A percentile compares a stretch with the other conserved stretches of the same genome.
Evolutionary conservation across 2,329 filamentous ascomycete genomes (phyloP).

Genomic region (Ophiostoma populinum): DNA sequence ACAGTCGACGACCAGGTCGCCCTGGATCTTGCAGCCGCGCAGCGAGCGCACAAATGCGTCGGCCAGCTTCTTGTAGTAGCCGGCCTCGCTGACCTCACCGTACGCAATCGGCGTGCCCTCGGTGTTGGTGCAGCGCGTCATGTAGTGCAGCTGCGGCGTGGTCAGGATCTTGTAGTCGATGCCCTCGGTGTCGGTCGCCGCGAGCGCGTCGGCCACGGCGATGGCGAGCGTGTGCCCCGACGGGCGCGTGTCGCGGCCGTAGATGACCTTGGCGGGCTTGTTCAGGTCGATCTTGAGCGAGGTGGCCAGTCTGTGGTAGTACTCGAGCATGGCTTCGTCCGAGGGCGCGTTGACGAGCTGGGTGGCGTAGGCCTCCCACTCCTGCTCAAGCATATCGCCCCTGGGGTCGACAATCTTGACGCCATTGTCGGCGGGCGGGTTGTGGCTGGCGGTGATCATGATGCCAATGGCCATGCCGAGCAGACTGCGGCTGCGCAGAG

Average conservation of each 20-base stretch:
- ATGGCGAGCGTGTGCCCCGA: constrained; percentile 72
- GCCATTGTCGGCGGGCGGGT: constrained; percentile 76
- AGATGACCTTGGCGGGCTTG: constrained; percentile 63
- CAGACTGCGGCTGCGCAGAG: constrained; percentile 76
- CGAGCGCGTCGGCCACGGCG: constrained; percentile 63
- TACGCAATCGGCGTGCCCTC: constrained; percentile 75
- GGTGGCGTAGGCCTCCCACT: constrained; percentile 85
- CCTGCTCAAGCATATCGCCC: constrained; percentile 94
- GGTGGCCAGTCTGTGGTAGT: constrained; percentile 59
- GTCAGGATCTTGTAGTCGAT: constrained; percentile 84
- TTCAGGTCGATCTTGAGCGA: constrained; percentile 59
- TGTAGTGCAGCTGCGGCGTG: constrained; percentile 94
- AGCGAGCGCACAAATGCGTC: constrained; percentile 74
- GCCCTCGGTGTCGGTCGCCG: constrained; percentile 55
- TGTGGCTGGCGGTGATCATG: constrained; percentile 92
- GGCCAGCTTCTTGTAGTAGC: constrained; percentile 87
- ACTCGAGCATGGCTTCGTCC: constrained; percentile 56
- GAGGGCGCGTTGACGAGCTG: constrained; percentile 69
- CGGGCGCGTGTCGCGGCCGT: constrained; percentile 81
- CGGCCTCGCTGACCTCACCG: constrained; percentile 72
- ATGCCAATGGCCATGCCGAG: constrained; percentile 85
- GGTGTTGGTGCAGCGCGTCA: constrained; percentile 88
- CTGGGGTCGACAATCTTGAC: constrained; percentile 94
- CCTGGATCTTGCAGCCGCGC: constrained; percentile 55
- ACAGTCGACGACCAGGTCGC: constrained; percentile 73